Evolutionary conservation across 805 yeast species (phyloP).

Genomic region (Vanderwaltozyma tropicalis): DNA sequence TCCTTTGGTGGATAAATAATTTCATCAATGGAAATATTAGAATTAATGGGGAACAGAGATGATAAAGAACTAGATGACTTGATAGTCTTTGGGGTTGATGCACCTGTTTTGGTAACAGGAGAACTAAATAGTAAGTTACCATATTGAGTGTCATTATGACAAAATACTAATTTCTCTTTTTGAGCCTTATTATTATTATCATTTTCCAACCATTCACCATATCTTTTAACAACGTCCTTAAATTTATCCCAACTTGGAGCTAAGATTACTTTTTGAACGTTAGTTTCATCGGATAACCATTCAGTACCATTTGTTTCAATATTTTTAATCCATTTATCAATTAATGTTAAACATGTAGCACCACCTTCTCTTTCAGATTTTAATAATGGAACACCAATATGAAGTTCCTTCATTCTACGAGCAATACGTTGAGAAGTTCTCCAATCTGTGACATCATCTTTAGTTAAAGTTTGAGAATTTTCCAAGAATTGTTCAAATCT

Average conservation of each 20-base stretch:
- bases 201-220: conserved; percentile 52
- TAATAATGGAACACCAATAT: conserved; percentile 61
- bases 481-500: conserved; percentile 87
- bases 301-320: conserved; percentile 31
- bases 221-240: conserved; percentile 37
- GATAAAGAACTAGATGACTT: conserved; percentile 11
- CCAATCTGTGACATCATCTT: conserved; percentile 62
- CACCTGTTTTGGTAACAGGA: conserved; percentile 32
- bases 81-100: conserved; percentile 7
- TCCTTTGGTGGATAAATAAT: conserved; percentile 30
- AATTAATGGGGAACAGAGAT: conserved; percentile 22
- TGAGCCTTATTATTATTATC: conserved; percentile 4
- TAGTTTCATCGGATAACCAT: conserved; percentile 28
- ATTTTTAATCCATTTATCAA: conserved; percentile 58
- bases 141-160: conserved; percentile 95
- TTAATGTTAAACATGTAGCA: conserved; percentile 59
- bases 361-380: conserved; percentile 46
- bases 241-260: conserved; percentile 38
- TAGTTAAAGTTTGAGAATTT: conserved; percentile 68
- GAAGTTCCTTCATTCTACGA: conserved; percentile 92
- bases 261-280: conserved; percentile 31
- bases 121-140: conserved; percentile 75
- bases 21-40: conserved; percentile 21
- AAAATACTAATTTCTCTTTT: conserved; percentile 47
- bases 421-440: conserved; percentile 77